Base-by-base conservation (phyloP, 768 basidiomycete genomes). In the Nidularia pulvinata region DNA sequence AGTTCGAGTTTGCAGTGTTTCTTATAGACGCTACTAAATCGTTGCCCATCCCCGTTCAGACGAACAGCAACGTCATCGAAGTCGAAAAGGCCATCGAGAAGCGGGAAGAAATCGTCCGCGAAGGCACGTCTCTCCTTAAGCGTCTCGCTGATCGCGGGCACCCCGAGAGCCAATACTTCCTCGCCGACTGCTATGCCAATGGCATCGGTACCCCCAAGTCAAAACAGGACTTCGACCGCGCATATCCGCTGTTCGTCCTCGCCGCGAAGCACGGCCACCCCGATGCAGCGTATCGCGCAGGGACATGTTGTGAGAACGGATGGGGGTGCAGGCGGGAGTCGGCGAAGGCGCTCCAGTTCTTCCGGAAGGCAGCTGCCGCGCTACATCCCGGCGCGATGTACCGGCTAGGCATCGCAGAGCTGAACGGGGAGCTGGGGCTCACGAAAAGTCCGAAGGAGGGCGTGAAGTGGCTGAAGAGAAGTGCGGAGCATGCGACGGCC, bases 1-100 rank as follows among this genome's bases (percentile, higher is more conserved):
- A 96, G 67, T 98, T 95, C 77, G 97, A 99, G 68, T 98, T 99
- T 61, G 93, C 96, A 39, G 93, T 95, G 7, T 98, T 98, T 80
- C 95, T 98, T 91, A 90, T 99, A 65, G 97, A 98, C 65, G 93
- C 95, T 48, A 91, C 94, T 48, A 97, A 96, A 71, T 85, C 89
- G 2, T 83, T 94, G 67, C 88, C 89, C 42, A 86, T 91, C 53
- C 91, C 92, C 4, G 74, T 73, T 2, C 80, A 74, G 13, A 87
- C 88, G 2, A 79, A 83, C 0, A 88, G 84, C 33, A 91, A 93
- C 61, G 79, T 91, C 46, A 79, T 93, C 66, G 84, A 89, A 42
- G 87, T 93, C 53, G 92, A 93, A 68, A 85, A 85, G 63, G 89
- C 90, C 1, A 66, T 84, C 19, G 88, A 88, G 65, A 91, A 91